phyloP scores from a whole-genome alignment of 2,329 filamentous ascomycete genomes.

The Penicillium vulpinum region DNA sequence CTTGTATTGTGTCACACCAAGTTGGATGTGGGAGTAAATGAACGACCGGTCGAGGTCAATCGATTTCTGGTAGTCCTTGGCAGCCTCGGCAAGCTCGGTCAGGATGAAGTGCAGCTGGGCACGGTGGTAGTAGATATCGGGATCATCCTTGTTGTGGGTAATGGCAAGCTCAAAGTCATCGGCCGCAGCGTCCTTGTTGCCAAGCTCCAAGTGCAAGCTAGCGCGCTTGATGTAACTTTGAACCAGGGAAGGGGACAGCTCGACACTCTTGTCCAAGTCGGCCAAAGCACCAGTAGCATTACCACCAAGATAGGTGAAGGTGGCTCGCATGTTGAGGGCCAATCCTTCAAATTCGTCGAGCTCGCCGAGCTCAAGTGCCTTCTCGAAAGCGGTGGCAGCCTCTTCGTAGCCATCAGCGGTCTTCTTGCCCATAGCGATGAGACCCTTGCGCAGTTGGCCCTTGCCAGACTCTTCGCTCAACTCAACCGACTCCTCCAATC shows the following conservation, averaged over 20 bases:
- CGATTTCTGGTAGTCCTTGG: conserved; percentile 98
- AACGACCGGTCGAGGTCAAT: conserved; percentile 95
- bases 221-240: conserved; percentile 99
- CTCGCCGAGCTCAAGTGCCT: conserved; percentile 77
- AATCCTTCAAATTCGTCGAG: conserved; percentile 82
- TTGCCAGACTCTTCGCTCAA: conserved; percentile 75
- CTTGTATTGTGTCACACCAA: conserved; percentile 99
- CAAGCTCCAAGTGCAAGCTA: conserved; percentile 94
- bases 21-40: conserved; percentile 99
- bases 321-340: conserved; percentile 94
- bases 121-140: conserved; percentile 98
- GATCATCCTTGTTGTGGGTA: conserved; percentile 80
- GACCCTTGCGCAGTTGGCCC: conserved; percentile 80
- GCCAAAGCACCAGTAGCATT: conserved; percentile 79
- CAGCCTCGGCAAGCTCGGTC: conserved; percentile 85
- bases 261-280: conserved; percentile 90
- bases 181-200: conserved; percentile 82
- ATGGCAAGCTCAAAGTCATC: conserved; percentile 85
- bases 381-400: conserved; percentile 81
- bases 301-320: conserved; percentile 88
- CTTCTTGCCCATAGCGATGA: conserved; percentile 78
- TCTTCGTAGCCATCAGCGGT: conserved; percentile 90
- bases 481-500: conserved; percentile 79
- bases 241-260: conserved; percentile 81
- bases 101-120: conserved; percentile 98